These are phyloP conservation scores for Xerocomus spinulosus DNA, from an alignment of 768 basidiomycete genomes.

Conservation along the genomic window DNA sequence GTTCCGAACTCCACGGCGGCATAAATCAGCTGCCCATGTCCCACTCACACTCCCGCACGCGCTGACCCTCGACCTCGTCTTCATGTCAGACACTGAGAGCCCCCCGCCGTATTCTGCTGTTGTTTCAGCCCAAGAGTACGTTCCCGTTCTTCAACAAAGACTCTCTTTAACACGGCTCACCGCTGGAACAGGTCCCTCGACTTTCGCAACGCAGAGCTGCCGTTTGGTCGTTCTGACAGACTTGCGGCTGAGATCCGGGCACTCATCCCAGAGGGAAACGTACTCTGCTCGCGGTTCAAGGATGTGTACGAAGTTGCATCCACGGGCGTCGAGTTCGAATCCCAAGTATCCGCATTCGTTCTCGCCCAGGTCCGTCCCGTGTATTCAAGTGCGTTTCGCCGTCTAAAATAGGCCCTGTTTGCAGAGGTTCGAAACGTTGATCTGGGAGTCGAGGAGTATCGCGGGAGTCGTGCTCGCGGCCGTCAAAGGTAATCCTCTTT, in stretches of 20 bases:
- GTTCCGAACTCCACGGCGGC: neutral
- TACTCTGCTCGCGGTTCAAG: conserved; percentile 10
- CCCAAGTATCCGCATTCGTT: conserved; percentile 4
- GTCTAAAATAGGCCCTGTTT: neutral
- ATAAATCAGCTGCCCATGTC: neutral
- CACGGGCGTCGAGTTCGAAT: conserved; percentile 3
- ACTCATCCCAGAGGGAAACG: conserved; percentile 14
- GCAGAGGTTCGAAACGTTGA: conserved; percentile 11
- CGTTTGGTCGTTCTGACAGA: conserved; percentile 8
- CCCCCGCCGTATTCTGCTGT: conserved; percentile 20
- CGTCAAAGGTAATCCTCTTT: conserved; percentile 8
- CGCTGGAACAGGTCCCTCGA: neutral
- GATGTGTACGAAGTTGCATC: conserved; percentile 10
- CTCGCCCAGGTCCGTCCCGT: conserved; percentile 8
- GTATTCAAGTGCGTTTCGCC: neutral
- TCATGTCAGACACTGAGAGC: conserved; percentile 6
- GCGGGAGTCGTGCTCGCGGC: conserved; percentile 14
- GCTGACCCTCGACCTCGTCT: neutral
- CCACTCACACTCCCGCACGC: neutral
- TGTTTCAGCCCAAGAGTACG: conserved; percentile 1
- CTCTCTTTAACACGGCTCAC: neutral
- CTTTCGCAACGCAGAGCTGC: neutral
- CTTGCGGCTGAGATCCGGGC: conserved; percentile 3
- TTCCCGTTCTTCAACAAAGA: neutral
- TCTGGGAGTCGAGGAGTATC: conserved; percentile 18